Base-by-base conservation (phyloP, 352 stramenopile genomes). In the Elongisporangium prolatum region DNA sequence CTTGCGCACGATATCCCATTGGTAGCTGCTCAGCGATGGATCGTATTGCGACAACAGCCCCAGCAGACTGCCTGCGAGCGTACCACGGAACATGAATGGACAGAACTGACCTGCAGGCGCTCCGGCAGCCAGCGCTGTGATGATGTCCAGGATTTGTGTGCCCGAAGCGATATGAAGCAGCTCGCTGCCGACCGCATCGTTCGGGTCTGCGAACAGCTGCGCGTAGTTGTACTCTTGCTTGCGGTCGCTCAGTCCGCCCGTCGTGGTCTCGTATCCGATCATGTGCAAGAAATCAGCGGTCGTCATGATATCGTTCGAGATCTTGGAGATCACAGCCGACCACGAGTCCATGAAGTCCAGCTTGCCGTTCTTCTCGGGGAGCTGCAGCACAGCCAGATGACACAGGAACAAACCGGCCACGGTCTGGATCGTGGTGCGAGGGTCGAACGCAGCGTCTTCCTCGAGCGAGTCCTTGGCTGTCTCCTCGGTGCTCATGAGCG, bases 341-440 rank as follows among this genome's bases (percentile, higher is more conserved):
- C 77, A 88, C 40, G 77, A 67, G 57, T 88, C 77, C 75, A 89
- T 89, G 57, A 86, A 88, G 60, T 89, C 77, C 9, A 80, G 69
- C 13, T 72, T 67, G n/a, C 77, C 77, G 18, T 78, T 74, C 57
- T 82, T 82, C 53, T 60, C 48, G 1, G 80, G 72, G 0, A 88
- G 73, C 61, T 76, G 44, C 3, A 89, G 56, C 17, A 80, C 74
- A 4, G 80, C 71, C 5, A 86, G 61, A 55, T 89, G 73, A 0
- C 71, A 59, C 11, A 89, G 57, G 60, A 88, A 86, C 48, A 89
- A 57, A 17, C 77, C 74, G 3, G 73, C 75, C 9, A 72, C 75
- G 0, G 65, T 78, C 65, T 88, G 63, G 20, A 89, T 63, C 13
- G 70, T 54, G 10, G 59, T 63, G 3, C 20, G 65, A 2, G 74